Conservation (phyloP, 352 stramenopile genomes). For the Saprolegnia diclina region DNA sequence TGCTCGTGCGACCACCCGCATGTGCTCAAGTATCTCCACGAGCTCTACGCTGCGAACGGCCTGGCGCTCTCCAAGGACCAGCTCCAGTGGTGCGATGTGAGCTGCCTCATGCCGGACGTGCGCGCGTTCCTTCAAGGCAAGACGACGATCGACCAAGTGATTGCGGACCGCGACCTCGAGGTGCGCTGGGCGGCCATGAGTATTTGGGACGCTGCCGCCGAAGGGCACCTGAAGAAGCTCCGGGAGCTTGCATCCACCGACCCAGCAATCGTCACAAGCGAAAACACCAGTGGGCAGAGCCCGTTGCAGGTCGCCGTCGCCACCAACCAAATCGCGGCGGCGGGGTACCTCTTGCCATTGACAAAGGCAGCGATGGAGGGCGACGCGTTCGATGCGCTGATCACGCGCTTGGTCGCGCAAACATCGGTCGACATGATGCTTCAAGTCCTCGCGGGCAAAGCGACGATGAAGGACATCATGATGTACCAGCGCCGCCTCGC, state of each 20-base stretch:
- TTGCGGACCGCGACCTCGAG: slow-evolving; percentile 1
- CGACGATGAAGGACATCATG: not conserved
- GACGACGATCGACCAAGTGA: not conserved
- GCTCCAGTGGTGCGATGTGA: slow-evolving; percentile 7
- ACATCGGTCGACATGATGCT: not conserved
- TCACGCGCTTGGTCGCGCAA: not conserved
- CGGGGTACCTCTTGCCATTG: not conserved
- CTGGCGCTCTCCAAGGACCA: slow-evolving; percentile 1
- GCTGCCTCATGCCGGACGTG: not conserved
- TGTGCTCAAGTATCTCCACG: slow-evolving; percentile 5
- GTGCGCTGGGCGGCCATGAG: not conserved
- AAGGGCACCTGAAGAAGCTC: not conserved
- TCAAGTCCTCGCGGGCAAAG: not conserved
- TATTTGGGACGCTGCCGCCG: not conserved
- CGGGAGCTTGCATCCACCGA: not conserved
- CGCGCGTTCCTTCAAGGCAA: slow-evolving; percentile 5
- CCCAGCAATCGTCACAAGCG: not conserved
- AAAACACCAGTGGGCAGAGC: not conserved
- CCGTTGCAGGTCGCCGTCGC: not conserved
- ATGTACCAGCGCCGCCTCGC: not conserved
- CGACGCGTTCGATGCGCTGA: not conserved
- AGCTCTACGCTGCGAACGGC: not conserved
- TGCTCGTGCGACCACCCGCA: slow-evolving; percentile 6
- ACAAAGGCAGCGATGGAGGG: not conserved
- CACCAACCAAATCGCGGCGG: not conserved